Evolutionary conservation across 192 early-diverging fungal species (phyloP).

Genomic region (Geosiphon pyriformis): DNA sequence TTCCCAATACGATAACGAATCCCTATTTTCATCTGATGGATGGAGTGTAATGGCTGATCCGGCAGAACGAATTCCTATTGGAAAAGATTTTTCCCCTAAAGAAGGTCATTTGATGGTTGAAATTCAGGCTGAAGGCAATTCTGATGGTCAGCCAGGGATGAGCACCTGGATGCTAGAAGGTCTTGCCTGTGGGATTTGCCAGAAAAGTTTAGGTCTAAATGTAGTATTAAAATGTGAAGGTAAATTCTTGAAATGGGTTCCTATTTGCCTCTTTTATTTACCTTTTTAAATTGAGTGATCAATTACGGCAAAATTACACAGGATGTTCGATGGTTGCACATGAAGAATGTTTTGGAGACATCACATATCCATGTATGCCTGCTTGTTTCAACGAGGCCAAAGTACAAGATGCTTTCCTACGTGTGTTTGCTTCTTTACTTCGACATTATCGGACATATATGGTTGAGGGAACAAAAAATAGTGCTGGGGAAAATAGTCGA

Average conservation of each 20-base stretch:
- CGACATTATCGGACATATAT: slow-evolving; percentile 63
- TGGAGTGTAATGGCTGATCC: background rate
- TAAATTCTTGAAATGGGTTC: background rate
- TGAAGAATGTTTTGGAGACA: slow-evolving; percentile 40
- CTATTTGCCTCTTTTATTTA: background rate
- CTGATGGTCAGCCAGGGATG: slow-evolving; percentile 3
- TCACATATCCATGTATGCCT: slow-evolving; percentile 53
- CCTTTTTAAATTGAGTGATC: background rate
- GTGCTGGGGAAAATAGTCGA: background rate
- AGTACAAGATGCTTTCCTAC: slow-evolving; percentile 60
- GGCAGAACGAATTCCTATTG: background rate
- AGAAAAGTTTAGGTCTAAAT: slow-evolving; percentile 15
- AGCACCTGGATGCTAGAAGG: slow-evolving; percentile 22
- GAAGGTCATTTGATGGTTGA: slow-evolving; percentile 16
- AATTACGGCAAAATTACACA: slow-evolving; percentile 11
- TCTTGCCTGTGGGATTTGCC: slow-evolving; percentile 11
- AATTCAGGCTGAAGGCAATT: background rate
- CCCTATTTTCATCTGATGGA: background rate
- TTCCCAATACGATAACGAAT: background rate
- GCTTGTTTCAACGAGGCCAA: slow-evolving; percentile 63
- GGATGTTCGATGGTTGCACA: slow-evolving; percentile 44
- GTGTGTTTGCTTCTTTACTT: slow-evolving; percentile 71
- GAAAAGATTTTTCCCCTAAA: slow-evolving; percentile 1
- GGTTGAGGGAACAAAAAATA: slow-evolving; percentile 17
- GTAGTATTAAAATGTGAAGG: slow-evolving; percentile 14